These are phyloP conservation scores for Xanthoceras sorbifolium DNA, from an alignment of 345 rosid species.

Conservation along the genomic window DNA sequence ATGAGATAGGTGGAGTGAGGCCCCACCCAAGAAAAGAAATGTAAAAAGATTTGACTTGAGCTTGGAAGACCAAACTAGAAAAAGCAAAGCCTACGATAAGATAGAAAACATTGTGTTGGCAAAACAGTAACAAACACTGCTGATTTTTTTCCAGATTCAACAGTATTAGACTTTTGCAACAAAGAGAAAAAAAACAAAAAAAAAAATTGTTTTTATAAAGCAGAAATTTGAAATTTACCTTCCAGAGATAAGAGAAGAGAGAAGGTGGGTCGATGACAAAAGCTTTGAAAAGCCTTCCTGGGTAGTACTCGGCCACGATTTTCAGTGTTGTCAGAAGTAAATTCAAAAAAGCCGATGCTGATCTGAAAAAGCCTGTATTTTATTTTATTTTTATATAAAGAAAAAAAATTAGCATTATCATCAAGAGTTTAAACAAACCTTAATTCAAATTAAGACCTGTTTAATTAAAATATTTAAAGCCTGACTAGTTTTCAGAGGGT, in stretches of 20 bases:
- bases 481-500: conserved; percentile 18
- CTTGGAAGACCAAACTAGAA: background rate
- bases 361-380: conserved; percentile 91
- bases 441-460: conserved; percentile 1
- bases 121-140: conserved; percentile 3
- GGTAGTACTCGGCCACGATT: conserved; percentile 76
- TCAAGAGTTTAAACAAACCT: background rate
- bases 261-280: conserved; percentile 97
- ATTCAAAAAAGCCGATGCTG: conserved; percentile 89
- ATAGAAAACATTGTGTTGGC: background rate
- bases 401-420: background rate
- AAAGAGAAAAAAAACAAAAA: background rate
- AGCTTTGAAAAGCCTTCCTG: conserved; percentile 74
- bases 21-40: conserved; percentile 18
- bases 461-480: conserved; percentile 13
- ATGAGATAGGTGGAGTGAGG: conserved; percentile 9
- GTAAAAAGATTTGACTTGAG: conserved; percentile 40
- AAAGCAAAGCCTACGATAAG: background rate
- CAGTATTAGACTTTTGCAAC: conserved; percentile 25
- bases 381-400: background rate
- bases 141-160: conserved; percentile 21
- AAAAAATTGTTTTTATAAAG: background rate
- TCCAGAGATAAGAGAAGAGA: conserved; percentile 86
- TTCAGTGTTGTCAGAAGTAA: conserved; percentile 71
- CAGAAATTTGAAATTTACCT: conserved; percentile 58